Evolutionary conservation across 2,329 filamentous ascomycete genomes (phyloP).

Genomic region (Cadophora sp.): DNA sequence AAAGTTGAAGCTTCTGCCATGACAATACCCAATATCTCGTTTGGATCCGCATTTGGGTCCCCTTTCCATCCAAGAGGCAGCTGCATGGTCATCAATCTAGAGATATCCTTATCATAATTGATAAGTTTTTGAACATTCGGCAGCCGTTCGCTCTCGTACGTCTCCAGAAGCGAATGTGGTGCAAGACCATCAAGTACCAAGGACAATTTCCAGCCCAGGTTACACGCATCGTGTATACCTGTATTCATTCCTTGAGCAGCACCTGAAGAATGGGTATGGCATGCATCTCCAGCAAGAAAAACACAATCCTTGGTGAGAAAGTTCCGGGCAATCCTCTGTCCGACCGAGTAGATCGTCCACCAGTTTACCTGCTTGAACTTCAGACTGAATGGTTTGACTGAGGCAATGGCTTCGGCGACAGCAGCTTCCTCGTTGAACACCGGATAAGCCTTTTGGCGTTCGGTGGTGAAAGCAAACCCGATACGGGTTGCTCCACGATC

Average conservation of each 20-base stretch:
- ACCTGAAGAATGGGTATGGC: slow-evolving; percentile 67
- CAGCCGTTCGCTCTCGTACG: slow-evolving; percentile 60
- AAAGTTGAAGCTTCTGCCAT: slow-evolving; percentile 66
- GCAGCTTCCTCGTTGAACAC: slow-evolving; percentile 57
- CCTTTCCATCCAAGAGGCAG: slow-evolving; percentile 49
- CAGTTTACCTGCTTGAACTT: slow-evolving; percentile 55
- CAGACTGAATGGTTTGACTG: slow-evolving; percentile 51
- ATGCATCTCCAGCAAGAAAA: slow-evolving; percentile 62
- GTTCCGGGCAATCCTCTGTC: slow-evolving; percentile 63
- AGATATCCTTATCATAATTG: slow-evolving; percentile 50
- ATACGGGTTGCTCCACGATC: slow-evolving; percentile 61
- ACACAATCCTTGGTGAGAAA: slow-evolving; percentile 64
- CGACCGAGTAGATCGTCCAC: slow-evolving; percentile 66
- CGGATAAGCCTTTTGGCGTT: slow-evolving; percentile 48
- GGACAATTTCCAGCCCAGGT: slow-evolving; percentile 66
- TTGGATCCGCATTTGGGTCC: slow-evolving; percentile 50
- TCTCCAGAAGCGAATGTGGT: slow-evolving; percentile 53
- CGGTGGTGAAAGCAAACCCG: slow-evolving; percentile 57
- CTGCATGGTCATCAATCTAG: slow-evolving; percentile 50
- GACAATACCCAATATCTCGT: slow-evolving; percentile 59
- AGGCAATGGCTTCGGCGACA: slow-evolving; percentile 55
- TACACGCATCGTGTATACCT: slow-evolving; percentile 65
- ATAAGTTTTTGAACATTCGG: slow-evolving; percentile 50
- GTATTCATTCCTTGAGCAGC: slow-evolving; percentile 67
- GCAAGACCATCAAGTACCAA: slow-evolving; percentile 55